phyloP scores from a whole-genome alignment of 2,329 filamentous ascomycete genomes.

The Alternaria infectoria region DNA sequence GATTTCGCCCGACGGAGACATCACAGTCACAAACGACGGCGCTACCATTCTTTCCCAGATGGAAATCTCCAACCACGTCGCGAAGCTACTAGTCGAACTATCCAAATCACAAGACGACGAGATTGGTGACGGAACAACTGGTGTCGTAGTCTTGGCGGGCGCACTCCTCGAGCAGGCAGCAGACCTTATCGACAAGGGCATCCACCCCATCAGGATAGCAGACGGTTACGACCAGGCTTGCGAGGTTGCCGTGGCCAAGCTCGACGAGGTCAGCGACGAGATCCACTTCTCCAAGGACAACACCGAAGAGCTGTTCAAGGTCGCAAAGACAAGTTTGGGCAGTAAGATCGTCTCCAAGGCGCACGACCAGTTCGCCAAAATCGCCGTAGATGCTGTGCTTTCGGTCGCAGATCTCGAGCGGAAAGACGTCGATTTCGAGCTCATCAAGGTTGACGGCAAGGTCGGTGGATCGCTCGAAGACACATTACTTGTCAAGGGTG shows the following conservation, averaged over 20 bases:
- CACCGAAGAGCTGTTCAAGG: conserved; percentile 87
- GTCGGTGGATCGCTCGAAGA: conserved; percentile 94
- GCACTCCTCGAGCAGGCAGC: conserved; percentile 95
- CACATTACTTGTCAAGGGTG: conserved; percentile 92
- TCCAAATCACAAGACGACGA: conserved; percentile 99
- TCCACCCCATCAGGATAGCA: conserved; percentile 97
- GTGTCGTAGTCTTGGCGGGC: conserved; percentile 94
- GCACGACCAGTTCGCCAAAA: conserved; percentile 96
- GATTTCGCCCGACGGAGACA: conserved; percentile 97
- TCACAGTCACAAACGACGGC: conserved; percentile 98
- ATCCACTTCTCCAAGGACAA: conserved; percentile 83
- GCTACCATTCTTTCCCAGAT: conserved; percentile 96
- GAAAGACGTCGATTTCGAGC: conserved; percentile 97
- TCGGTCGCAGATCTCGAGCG: conserved; percentile 95
- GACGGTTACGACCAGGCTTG: conserved; percentile 98
- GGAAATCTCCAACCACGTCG: conserved; percentile 98
- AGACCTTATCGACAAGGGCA: conserved; percentile 99
- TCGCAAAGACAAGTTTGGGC: conserved; percentile 92
- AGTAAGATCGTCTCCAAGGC: conserved; percentile 99
- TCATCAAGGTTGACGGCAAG: conserved; percentile 99
- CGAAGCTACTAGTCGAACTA: conserved; percentile 93
- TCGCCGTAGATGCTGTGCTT: conserved; percentile 94
- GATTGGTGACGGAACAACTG: conserved; percentile 97
- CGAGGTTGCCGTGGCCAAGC: conserved; percentile 90
- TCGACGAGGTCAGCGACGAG: conserved; percentile 90